phyloP scores from a whole-genome alignment of 805 yeast genomes.

The Kluyveromyces siamensis region DNA sequence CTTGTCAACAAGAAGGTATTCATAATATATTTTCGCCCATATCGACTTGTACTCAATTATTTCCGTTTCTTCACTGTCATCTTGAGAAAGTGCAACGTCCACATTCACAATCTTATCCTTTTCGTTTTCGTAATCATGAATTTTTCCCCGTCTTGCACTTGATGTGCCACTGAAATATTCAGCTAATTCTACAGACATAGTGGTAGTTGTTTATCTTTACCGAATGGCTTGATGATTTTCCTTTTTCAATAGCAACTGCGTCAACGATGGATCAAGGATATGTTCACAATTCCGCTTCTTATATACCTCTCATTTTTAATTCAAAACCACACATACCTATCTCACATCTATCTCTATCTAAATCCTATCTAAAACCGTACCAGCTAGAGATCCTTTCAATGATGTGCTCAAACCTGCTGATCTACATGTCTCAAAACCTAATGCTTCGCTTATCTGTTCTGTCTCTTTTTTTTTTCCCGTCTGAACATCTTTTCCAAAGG shows the following conservation, averaged over 20 bases:
- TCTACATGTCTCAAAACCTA: not conserved
- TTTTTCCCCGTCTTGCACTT: not conserved
- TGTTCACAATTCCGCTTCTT: not conserved
- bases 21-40: slow-evolving; percentile 18
- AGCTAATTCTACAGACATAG: slow-evolving; percentile 1
- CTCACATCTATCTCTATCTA: too few relatives aligned
- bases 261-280: too few relatives aligned
- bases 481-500: not conserved
- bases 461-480: not conserved
- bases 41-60: not conserved
- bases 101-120: not conserved
- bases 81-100: not conserved
- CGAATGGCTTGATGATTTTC: too few relatives aligned
- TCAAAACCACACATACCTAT: too few relatives aligned
- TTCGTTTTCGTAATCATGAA: not conserved
- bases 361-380: too few relatives aligned
- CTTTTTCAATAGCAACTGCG: too few relatives aligned
- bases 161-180: slow-evolving; percentile 1
- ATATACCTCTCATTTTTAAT: too few relatives aligned
- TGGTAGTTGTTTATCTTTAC: not conserved
- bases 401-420: too few relatives aligned
- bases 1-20: slow-evolving; percentile 19
- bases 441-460: not conserved
- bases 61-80: not conserved
- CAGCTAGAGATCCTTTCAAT: too few relatives aligned